Evolutionary conservation across 2,329 filamentous ascomycete species (phyloP), one percentile per base, ranked within the genome.

Genomic region (Cercospora nicotianae): DNA sequence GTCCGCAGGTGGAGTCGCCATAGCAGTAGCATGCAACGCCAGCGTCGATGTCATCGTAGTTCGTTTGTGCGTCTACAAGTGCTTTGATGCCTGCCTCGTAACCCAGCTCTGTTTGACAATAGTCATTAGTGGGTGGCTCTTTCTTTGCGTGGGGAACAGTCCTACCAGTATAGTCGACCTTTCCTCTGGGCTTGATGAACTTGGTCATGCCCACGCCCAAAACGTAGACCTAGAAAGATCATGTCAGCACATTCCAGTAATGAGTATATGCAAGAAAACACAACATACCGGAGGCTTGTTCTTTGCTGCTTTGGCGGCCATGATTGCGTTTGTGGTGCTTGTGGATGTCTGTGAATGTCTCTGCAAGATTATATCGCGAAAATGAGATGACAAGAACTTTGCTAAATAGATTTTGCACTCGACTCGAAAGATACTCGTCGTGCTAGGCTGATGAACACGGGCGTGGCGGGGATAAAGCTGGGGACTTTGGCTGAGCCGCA

Each of bases 191-290:
- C 84, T 97, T 97, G 87, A 97, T 94, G 87, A 98, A 98, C 82
- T 96, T 96, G 83, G 94, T 98, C 91, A 98, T 95, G 83, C 94
- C 94, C 74, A 98, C 94, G 84, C 94, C 94, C 69, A 98, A 89
- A 79, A 98, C 92, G 85, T 97, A 98, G 84, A 70, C 68, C 64
- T 67, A 57, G 16, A 39, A 4, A 26, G 12, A 36, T 18, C 10
- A 18, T 39, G 36, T 67, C 53, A 67, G 65, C 51, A 36, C 23
- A 55, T 30, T 26, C 26, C 30, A 30, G 31, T 31, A 60, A 33
- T 10, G 18, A 3, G n/a, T 6, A 26, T 13, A 23, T 33, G 12
- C n/a, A 18, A 10, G 36, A 13, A 62, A 30, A 26, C 30, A 8
- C 3, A 28, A 51, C 63, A 60, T 58, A 68, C 66, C 63, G 68